These are phyloP conservation scores for Starmerella riodocensis DNA, from an alignment of 805 yeast species.

Conservation along the genomic window DNA sequence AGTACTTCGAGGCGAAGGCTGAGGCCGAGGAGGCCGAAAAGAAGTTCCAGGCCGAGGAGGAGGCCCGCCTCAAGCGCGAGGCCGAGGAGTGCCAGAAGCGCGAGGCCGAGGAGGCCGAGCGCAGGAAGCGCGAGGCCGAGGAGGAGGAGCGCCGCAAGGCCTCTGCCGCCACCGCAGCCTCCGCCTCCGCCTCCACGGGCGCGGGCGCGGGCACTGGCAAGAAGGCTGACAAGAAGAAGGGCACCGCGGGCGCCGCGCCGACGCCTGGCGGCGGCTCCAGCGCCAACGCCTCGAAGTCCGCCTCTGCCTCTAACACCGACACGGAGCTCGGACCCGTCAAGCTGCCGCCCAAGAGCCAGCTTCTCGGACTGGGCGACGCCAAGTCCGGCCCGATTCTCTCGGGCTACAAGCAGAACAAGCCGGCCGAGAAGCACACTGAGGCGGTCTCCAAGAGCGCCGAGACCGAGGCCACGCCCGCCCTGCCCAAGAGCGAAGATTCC, in stretches of 20 bases:
- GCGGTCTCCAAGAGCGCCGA: neutral
- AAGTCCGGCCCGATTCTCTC: conserved; percentile 13
- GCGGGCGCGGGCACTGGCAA: neutral
- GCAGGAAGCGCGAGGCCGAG: conserved; percentile 13
- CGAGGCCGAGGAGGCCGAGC: conserved; percentile 16
- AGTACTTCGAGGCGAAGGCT: conserved; percentile 21
- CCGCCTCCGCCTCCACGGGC: conserved; percentile 10
- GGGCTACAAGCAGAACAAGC: too few species aligned
- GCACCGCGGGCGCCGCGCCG: neutral
- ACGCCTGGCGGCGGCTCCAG: neutral
- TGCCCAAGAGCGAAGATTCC: conserved; percentile 26
- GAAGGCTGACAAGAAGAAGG: neutral
- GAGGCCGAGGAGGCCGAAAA: conserved; percentile 21
- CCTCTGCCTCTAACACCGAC: conserved; percentile 6
- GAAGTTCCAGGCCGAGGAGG: conserved; percentile 18
- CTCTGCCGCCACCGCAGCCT: conserved; percentile 6
- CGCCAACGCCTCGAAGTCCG: conserved; percentile 1
- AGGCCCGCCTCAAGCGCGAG: conserved; percentile 17
- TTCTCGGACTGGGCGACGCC: conserved; percentile 12
- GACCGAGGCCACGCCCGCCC: too few species aligned
- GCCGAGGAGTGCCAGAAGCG: conserved; percentile 18
- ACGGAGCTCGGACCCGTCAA: conserved; percentile 34
- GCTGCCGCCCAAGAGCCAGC: conserved; percentile 41
- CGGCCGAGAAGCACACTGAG: conserved; percentile 3
- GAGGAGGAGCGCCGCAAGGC: conserved; percentile 1